phyloP scores from a whole-genome alignment of 2,329 filamentous ascomycete genomes.

The Aspergillus melleus region DNA sequence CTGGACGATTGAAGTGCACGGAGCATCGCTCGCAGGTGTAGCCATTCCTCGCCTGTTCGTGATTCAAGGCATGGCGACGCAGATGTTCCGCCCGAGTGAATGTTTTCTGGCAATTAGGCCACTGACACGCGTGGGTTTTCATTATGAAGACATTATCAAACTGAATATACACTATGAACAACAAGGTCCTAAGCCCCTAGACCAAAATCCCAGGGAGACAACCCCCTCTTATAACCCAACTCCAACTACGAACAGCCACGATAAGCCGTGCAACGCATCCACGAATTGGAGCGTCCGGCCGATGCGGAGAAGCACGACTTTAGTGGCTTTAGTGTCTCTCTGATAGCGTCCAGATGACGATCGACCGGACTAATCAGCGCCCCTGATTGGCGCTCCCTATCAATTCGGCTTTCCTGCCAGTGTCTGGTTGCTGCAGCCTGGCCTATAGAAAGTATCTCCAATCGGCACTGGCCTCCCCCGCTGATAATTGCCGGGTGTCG shows the following conservation, averaged over 20 bases:
- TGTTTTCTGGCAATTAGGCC: slow-evolving; percentile 51
- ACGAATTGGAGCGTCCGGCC: neutral
- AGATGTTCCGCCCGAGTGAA: slow-evolving; percentile 61
- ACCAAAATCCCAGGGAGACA: too few species aligned
- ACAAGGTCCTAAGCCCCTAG: too few species aligned
- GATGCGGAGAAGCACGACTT: neutral
- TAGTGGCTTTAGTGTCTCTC: too few species aligned
- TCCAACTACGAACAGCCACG: neutral
- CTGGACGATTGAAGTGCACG: slow-evolving; percentile 62
- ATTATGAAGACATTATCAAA: neutral
- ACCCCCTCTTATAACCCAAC: too few species aligned
- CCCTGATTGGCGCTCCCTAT: neutral
- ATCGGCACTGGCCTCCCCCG: slow-evolving; percentile 39
- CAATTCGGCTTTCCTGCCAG: neutral
- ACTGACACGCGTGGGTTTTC: slow-evolving; percentile 38
- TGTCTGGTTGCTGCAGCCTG: neutral
- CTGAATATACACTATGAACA: too few species aligned
- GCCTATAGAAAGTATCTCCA: slow-evolving; percentile 34
- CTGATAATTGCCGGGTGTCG: slow-evolving; percentile 39
- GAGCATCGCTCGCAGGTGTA: slow-evolving; percentile 59
- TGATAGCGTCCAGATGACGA: too few species aligned
- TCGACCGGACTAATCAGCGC: neutral
- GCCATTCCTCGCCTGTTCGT: slow-evolving; percentile 50
- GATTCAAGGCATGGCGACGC: slow-evolving; percentile 59
- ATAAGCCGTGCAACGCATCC: slow-evolving; percentile 1